A percentile compares a stretch with the other conserved stretches of the same genome.
phyloP scores from a whole-genome alignment of 768 basidiomycete genomes.

The Mycena venus region DNA sequence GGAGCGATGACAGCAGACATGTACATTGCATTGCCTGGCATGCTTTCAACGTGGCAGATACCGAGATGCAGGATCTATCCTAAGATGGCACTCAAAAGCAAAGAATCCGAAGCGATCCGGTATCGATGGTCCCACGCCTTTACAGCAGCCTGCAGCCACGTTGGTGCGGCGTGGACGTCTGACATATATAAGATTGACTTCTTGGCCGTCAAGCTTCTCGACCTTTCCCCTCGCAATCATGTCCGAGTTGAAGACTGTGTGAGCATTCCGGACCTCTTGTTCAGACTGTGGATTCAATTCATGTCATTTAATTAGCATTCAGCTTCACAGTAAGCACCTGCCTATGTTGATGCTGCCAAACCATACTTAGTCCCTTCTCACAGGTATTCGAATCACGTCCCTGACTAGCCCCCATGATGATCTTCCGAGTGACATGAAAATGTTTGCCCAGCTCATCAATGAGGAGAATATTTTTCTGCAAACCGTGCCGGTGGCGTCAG shows the following conservation, averaged over 20 bases:
- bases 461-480: too few relatives aligned
- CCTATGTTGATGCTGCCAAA: too few relatives aligned
- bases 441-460: too few relatives aligned
- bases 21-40: not conserved
- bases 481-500: too few relatives aligned
- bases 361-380: too few relatives aligned
- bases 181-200: conserved; percentile 15
- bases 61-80: conserved; percentile 7
- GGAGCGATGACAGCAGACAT: not conserved
- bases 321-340: not conserved
- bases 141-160: not conserved
- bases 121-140: conserved; percentile 2
- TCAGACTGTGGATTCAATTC: not conserved
- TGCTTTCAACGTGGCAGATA: conserved; percentile 10
- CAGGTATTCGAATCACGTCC: too few relatives aligned
- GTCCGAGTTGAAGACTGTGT: too few relatives aligned
- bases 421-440: too few relatives aligned
- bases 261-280: not conserved
- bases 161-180: not conserved
- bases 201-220: conserved; percentile 1
- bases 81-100: not conserved
- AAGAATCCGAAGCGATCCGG: not conserved
- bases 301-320: not conserved
- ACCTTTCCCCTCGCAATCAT: conserved; percentile 11
- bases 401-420: too few relatives aligned